Percentiles rank a stretch among this genome's conserved stretches.
Evolutionary conservation across 176 grass and related monocot genomes (phyloP).

Genomic region (Melocanna baccifera): DNA sequence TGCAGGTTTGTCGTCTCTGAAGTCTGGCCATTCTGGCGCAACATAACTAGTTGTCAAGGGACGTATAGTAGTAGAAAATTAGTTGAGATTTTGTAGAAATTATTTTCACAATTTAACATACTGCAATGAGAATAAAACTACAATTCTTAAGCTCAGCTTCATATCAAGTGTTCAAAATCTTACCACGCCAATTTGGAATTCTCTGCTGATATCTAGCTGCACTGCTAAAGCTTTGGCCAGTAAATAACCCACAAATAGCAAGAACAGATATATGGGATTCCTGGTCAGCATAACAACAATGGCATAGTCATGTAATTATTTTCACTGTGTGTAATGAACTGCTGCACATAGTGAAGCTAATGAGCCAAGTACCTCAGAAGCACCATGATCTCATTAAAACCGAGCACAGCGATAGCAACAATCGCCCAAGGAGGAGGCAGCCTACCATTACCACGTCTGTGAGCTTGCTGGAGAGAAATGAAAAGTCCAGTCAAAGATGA

Average conservation of each 20-base stretch:
- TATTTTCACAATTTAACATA: conserved; percentile 9
- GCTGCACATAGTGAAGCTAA: neutral
- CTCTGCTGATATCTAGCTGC: conserved; percentile 71
- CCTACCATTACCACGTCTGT: conserved; percentile 54
- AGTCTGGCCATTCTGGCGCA: neutral
- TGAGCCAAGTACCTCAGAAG: conserved; percentile 40
- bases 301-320: conserved; percentile 16
- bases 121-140: neutral
- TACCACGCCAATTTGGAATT: conserved; percentile 81
- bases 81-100: neutral
- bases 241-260: conserved; percentile 75
- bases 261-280: conserved; percentile 79
- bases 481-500: conserved; percentile 24
- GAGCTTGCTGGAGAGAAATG: conserved; percentile 66
- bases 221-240: conserved; percentile 61
- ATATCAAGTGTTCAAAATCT: conserved; percentile 27
- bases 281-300: conserved; percentile 48
- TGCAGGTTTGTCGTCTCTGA: neutral
- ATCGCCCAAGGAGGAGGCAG: conserved; percentile 90
- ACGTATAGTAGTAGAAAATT: neutral
- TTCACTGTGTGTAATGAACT: neutral
- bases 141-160: neutral
- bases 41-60: neutral
- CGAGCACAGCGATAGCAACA: conserved; percentile 70
- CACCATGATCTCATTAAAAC: conserved; percentile 92